Base-by-base conservation (phyloP, 352 stramenopile genomes). In the Pythium aristosporum region DNA sequence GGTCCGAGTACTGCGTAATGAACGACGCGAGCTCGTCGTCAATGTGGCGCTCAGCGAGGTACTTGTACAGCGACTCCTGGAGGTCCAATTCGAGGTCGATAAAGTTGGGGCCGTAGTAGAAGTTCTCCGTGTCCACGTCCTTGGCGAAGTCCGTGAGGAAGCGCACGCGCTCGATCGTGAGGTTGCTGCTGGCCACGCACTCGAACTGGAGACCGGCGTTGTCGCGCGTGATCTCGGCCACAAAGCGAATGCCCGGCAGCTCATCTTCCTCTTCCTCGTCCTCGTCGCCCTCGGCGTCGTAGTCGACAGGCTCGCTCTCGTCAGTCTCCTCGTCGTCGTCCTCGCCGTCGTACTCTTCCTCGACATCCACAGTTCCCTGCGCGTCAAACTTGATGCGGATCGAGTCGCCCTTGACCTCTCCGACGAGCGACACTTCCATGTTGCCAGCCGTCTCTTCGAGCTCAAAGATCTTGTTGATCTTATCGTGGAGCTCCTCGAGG, bases 21-120 rank as follows among this genome's bases (percentile, higher is more conserved):
- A 94, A 92, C 73, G 89, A 77, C n/a, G 83, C 83, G 47, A 94
- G 65, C 30, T 90, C 80, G 74, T 94, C 84, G 72, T 94, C 82
- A 50, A 94, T 82, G 70, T 91, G 78, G 66, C 79, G 83, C 30
- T 87, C 79, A 16, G 79, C 77, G 49, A 94, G 67, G 74, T 92
- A 94, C 52, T 74, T 61, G 79, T 91, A 90, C 56, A 94, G 81
- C 50, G 85, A 70, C 68, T 92, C 80, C 70, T 94, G 85, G 67
- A 92, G 73, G 71, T 94, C 85, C n/a, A 91, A 69, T 65, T 92
- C 85, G 23, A 94, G 76, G 68, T 92, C 84, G 56, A 87, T 79
- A 61, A 94, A 94, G 74, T 82, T 81, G 9, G 85, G 85, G 36
- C 85, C 85, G 58, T 87, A 80, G 78, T 94, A 94, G 53, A 77